Base-by-base conservation (phyloP, 805 yeast genomes). In the Yarrowia hollandica region DNA sequence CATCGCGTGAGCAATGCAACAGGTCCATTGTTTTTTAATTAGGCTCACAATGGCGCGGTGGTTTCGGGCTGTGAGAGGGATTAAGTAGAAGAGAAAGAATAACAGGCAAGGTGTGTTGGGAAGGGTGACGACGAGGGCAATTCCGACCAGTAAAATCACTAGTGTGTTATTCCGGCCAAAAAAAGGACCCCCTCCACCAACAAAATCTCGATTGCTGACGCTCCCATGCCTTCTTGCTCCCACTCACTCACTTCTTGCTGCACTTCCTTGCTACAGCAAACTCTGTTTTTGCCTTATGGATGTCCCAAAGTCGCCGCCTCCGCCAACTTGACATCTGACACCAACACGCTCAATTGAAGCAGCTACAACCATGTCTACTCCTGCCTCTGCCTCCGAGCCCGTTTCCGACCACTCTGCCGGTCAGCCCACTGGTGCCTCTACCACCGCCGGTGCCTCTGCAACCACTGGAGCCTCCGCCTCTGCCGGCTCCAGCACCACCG, bases 241-340 rank as follows among this genome's bases (percentile, higher is more conserved):
- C n/a, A n/a, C n/a, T n/a, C n/a, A n/a, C n/a, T n/a, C n/a, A n/a
- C n/a, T n/a, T n/a, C 46, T 23, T 25, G 46, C 46, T 41, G 48
- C 48, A 41, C 64, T 50, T 62, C 60, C 59, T 62, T 62, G 41
- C 62, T 62, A 22, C 63, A 18, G 61, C 57, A 35, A 50, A 50
- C 39, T 60, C 62, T 23, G 44, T 44, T 19, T 18, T 30, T 30
- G 33, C 52, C 30, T n/a, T n/a, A n/a, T n/a, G n/a, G n/a, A 18
- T 26, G 33, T 41, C 48, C 48, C 48, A 41, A 41, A 39, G 25
- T 4, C 48, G 48, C 33, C 48, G 33, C 33, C 48, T 26, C 16
- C 30, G 11, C 33, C 12, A 16, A 8, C 12, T 33, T 26, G 33
- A 41, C 48, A 16, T 33, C 39, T 15, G 55, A 48, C 54, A 30